Percentiles rank a stretch among this genome's conserved stretches.
Conservation (phyloP, 2,329 filamentous ascomycete genomes). For the Neopestalotiopsis sp. region DNA sequence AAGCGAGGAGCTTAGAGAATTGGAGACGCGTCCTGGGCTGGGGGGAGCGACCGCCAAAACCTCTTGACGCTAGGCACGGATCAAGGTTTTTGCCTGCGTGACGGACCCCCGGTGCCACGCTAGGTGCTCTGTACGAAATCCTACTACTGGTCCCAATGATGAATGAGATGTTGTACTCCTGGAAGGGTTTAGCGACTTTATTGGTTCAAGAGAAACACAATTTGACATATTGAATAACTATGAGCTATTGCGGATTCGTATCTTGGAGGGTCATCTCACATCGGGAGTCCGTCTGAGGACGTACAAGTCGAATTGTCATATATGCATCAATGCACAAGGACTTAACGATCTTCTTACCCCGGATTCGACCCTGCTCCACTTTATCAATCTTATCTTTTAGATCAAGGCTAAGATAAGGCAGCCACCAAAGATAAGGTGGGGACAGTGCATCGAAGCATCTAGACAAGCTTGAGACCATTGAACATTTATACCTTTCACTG, state of each 20-base stretch:
- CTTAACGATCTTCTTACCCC: neutral
- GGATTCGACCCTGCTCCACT: neutral
- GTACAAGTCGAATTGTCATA: neutral
- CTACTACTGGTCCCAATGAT: no score
- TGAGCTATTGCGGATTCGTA: no score
- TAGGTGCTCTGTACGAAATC: no score
- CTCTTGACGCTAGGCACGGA: neutral
- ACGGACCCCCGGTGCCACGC: neutral
- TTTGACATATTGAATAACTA: no score
- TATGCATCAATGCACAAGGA: neutral
- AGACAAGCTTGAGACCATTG: neutral
- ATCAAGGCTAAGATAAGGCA: neutral
- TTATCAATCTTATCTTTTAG: neutral
- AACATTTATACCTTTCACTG: no score
- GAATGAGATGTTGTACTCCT: no score
- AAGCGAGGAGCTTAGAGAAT: constrained; percentile 1
- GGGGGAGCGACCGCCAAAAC: neutral
- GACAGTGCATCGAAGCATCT: neutral
- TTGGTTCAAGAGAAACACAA: no score
- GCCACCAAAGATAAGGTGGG: neutral
- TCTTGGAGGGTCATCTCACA: no score
- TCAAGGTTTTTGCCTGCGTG: neutral
- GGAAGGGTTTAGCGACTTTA: no score
- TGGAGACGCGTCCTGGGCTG: neutral
- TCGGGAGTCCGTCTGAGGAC: no score